Base-by-base conservation (phyloP, 352 stramenopile genomes). In the Blastocystis sp. region DNA sequence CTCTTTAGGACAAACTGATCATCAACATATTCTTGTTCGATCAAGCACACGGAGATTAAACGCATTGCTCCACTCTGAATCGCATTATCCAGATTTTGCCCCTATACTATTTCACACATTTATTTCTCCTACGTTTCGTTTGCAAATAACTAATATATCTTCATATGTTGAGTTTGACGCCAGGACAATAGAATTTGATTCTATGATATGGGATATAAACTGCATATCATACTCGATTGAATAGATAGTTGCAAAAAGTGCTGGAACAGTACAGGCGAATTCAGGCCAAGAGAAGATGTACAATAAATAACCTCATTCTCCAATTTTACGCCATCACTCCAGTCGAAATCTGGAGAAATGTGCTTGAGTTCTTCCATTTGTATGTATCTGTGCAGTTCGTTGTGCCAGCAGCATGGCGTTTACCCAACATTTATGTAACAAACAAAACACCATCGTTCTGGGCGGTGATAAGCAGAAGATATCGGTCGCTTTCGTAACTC, bases 221-320 rank as follows among this genome's bases (percentile, higher is more conserved):
- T 47, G 1, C 5, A 37, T 13, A 20, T 80, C 11, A 11, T 47
- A 80, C 70, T 54, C 4, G 39, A 62, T 47, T 53, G 70, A 62
- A 64, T 26, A 15, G 70, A 41, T 18, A 80, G 39, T n/a, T 80
- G 70, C 8, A 80, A n/a, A 50, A 80, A 80, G 47, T 80, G 70
- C 47, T 80, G 70, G 47, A 80, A 80, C 39, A 80, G 23, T n/a
- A 80, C 70, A 8, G 70, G 54, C 39, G 70, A 80, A 62, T 80
- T 80, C 20, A 80, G 70, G 20, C 70, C 70, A 23, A 63, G 29
- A 18, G 70, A 80, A 5, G 70, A 80, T 23, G 70, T 39, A 26
- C 47, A 80, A 23, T 80, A 80, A 4, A 80, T 39, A 20, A 80
- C 7, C n/a, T 80, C 70, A 62, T 80, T 80, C 1, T 1, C 34